Base-by-base conservation (phyloP, 1,284 basidiomycete species). In the Apiotrichum veenhuisii region DNA sequence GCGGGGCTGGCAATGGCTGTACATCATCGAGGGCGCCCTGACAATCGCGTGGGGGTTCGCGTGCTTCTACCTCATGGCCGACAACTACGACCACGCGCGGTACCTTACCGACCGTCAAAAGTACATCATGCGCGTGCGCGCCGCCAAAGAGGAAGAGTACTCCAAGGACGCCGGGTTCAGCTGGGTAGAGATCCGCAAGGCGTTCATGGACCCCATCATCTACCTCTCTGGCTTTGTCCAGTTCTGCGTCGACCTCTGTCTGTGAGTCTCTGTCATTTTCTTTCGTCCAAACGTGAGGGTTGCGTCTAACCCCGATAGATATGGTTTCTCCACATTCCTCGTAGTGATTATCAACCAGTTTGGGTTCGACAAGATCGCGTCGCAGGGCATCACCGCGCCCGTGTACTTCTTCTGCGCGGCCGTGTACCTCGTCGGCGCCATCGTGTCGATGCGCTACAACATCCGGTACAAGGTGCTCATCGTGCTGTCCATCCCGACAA, bases 181-280 rank as follows among this genome's bases (percentile, higher is more conserved):
- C 15, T 58, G 56, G 60, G 42, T 34, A 22, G 60, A 62, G 50
- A 38, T 62, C 50, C 27, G 40, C 15, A 55, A 62, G 51, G 53
- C 53, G 11, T 27, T 62, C 46, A 37, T 25, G 41, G 60, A 62
- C 50, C 60, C 60, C 4, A 27, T 62, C 34, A 55, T 62, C 47
- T 62, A 38, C 34, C 53, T 62, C 27, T 58, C 60, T 1, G 56
- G 56, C n/a, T 42, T 62, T 18, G 47, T 52, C 18, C 72, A 72
- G 50, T 65, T 73, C 38, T 57, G 68, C 43, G 54, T 62, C 43
- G 69, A 73, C 37, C 50, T 60, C 26, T 63, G 58, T 3, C 52
- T 69, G 1, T 30, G 30, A 30, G 30, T 30, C 7, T 30, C 30
- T 30, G 7, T 30, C 30, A 7, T 5, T 30, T 30, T 30, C 12